phyloP scores from a whole-genome alignment of 2,329 filamentous ascomycete species.

The Basipetospora chlamydospora region DNA sequence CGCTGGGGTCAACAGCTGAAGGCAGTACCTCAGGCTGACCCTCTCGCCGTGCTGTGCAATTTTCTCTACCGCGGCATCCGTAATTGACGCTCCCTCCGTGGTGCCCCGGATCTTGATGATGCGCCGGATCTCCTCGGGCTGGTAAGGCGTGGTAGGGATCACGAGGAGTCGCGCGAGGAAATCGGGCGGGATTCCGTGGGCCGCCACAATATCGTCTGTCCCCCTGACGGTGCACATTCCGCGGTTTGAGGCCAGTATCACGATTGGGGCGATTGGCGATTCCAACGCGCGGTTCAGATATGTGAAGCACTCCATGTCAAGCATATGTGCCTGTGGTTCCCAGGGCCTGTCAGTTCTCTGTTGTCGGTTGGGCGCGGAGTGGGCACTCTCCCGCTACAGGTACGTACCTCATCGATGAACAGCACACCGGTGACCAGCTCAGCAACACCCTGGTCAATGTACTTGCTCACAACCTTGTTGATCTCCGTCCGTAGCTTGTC shows the following conservation, averaged over 20 bases:
- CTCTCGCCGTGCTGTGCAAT: constrained; percentile 75
- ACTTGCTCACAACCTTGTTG: constrained; percentile 98
- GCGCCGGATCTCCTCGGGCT: constrained; percentile 74
- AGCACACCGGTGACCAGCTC: constrained; percentile 96
- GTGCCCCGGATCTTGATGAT: constrained; percentile 77
- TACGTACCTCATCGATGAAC: constrained; percentile 86
- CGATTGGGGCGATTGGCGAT: constrained; percentile 86
- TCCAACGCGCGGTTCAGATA: constrained; percentile 98
- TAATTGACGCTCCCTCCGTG: constrained; percentile 67
- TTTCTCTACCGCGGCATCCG: constrained; percentile 72
- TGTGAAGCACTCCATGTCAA: constrained; percentile 97
- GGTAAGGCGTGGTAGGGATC: constrained; percentile 84
- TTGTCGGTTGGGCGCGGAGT: too few relatives aligned
- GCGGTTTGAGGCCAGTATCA: constrained; percentile 93
- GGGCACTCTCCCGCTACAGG: constrained; percentile 1
- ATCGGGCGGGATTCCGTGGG: constrained; percentile 88
- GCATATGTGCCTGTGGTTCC: constrained; percentile 78
- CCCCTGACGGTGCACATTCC: constrained; percentile 88
- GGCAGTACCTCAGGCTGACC: constrained; percentile 81
- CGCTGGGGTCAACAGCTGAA: constrained; percentile 80
- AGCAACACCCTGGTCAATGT: constrained; percentile 95
- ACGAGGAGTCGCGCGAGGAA: constrained; percentile 90
- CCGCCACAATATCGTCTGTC: constrained; percentile 65
- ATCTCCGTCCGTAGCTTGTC: constrained; percentile 93
- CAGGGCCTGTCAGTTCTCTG: too few relatives aligned